Conservation (phyloP, 768 basidiomycete species). For the Suillus subalutaceus region DNA sequence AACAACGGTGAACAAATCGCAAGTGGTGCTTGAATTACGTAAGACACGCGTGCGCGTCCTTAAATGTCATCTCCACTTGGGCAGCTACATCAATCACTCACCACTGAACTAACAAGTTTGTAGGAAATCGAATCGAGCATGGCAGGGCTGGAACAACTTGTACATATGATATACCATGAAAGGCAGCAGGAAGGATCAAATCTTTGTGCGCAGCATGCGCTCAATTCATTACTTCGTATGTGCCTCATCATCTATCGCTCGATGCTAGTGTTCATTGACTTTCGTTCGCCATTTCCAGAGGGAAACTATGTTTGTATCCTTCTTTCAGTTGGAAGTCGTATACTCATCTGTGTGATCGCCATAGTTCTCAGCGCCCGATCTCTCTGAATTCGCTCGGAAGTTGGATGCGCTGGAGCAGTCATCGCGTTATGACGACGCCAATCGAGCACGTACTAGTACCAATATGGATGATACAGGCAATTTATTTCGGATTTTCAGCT, state of each 20-base stretch:
- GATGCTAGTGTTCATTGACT: conserved; percentile 40
- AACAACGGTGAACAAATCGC: background rate
- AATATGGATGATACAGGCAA: conserved; percentile 94
- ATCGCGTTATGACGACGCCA: conserved; percentile 47
- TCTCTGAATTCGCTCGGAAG: conserved; percentile 70
- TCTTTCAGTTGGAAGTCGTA: background rate
- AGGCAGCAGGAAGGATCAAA: conserved; percentile 76
- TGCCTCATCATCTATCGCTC: conserved; percentile 3
- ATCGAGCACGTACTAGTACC: conserved; percentile 49
- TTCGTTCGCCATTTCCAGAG: conserved; percentile 33
- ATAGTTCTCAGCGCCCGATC: conserved; percentile 80
- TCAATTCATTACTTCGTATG: conserved; percentile 78
- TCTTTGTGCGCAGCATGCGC: conserved; percentile 86
- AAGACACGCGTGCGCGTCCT: conserved; percentile 37
- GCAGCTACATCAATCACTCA: conserved; percentile 15
- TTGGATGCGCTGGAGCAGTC: conserved; percentile 68
- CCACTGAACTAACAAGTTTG: conserved; percentile 11
- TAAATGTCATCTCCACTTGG: conserved; percentile 13
- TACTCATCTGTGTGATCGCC: conserved; percentile 19
- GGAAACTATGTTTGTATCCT: conserved; percentile 49
- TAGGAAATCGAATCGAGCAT: conserved; percentile 37
- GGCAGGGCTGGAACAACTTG: conserved; percentile 60
- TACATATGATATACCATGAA: conserved; percentile 73
- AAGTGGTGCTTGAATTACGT: conserved; percentile 22
- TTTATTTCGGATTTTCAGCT: background rate